Conservation (phyloP, 768 basidiomycete species). For the Calocera viscosa region DNA sequence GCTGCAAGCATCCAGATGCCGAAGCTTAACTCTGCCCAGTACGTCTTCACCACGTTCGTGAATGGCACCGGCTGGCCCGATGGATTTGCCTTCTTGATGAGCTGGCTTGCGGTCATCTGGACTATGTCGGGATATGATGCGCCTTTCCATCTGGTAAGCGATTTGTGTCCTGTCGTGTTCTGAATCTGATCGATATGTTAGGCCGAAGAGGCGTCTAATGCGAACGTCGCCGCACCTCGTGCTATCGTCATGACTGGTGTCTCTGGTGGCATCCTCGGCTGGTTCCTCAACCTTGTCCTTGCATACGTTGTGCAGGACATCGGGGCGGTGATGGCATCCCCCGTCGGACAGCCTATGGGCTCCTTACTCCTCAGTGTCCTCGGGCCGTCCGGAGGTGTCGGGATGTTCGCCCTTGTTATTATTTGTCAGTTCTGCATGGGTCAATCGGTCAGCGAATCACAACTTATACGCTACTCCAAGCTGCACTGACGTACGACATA, state of each 20-base stretch:
- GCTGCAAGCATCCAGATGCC: neutral
- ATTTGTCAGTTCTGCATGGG: slow-evolving; percentile 6
- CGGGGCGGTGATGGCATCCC: neutral
- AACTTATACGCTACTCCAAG: neutral
- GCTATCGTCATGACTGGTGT: slow-evolving; percentile 14
- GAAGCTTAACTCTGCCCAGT: slow-evolving; percentile 4
- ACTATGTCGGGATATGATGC: slow-evolving; percentile 16
- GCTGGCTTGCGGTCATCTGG: slow-evolving; percentile 13
- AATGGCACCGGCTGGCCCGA: slow-evolving; percentile 9
- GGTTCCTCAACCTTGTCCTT: neutral
- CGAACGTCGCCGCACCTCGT: slow-evolving; percentile 14
- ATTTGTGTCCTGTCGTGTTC: neutral
- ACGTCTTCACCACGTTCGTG: slow-evolving; percentile 1
- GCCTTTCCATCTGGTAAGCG: slow-evolving; percentile 13
- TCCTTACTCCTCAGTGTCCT: slow-evolving; percentile 4
- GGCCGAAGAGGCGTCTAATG: slow-evolving; percentile 14
- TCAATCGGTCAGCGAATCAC: neutral
- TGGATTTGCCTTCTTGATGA: slow-evolving; percentile 14
- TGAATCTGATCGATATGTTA: neutral
- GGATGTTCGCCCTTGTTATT: neutral
- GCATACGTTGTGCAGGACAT: slow-evolving; percentile 1
- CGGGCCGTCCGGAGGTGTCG: neutral
- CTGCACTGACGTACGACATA: neutral
- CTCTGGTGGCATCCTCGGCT: slow-evolving; percentile 10
- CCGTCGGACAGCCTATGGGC: slow-evolving; percentile 11